Base-by-base conservation (phyloP, 805 yeast genomes). In the Clavispora vitiphila region DNA sequence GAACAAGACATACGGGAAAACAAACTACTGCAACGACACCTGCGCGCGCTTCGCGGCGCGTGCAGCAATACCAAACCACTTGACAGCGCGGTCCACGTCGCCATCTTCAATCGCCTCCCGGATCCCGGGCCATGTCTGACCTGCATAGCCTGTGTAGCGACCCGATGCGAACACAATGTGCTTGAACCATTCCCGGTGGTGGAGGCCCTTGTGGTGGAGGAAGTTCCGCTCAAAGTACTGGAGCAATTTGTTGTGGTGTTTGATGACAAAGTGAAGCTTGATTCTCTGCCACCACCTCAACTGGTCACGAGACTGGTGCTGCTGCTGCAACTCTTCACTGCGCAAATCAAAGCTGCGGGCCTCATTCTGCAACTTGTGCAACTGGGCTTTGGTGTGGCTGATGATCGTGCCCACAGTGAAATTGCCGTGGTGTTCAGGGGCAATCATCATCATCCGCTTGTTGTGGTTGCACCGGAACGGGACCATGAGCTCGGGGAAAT, bases 141-240 rank as follows among this genome's bases (percentile, higher is more conserved):
- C 78, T 1, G 65, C 62, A 38, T 64, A 66, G 0, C 85, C 86
- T 11, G 74, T 65, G 23, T 49, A 62, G 45, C 75, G 64, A 37
- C 78, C 74, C 8, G 86, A 81, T 3, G 85, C 85, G 57, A 70
- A 80, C 0, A 83, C 63, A 21, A 80, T 65, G 60, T 83, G 87
- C 55, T 72, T 80, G 67, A 80, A 76, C 83, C 85, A 81, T 6
- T 60, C 58, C 48, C 87, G 66, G 25, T 67, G 67, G 23, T 62
- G 51, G 24, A 81, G 61, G 0, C 84, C 80, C 11, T 66, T 51
- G 8, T 61, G 58, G 42, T 71, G 58, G 22, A 81, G 54, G 51
- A 81, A 80, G 52, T 76, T 56, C 42, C 80, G 64, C 55, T 82
- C 86, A 22, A 81, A 61, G 41, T 73, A 69, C 47, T 68, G 67